These are phyloP conservation scores for Cladosporium oxysporum DNA, from an alignment of 2,329 filamentous ascomycete species.

Conservation along the genomic window DNA sequence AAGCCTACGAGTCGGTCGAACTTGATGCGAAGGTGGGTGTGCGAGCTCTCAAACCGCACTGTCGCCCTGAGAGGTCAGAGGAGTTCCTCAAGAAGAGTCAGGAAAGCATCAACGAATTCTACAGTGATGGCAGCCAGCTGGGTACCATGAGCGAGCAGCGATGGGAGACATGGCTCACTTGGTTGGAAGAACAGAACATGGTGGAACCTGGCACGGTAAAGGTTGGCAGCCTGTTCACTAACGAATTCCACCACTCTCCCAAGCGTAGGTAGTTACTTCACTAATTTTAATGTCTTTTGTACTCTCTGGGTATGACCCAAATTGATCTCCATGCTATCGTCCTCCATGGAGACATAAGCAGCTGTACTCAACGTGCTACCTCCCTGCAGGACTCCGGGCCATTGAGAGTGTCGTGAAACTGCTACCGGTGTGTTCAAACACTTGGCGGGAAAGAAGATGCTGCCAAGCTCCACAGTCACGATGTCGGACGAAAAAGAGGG, in stretches of 20 bases:
- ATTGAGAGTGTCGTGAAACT: no score
- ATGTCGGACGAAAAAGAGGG: background rate
- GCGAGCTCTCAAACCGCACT: constrained; percentile 18
- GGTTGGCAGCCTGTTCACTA: constrained; percentile 12
- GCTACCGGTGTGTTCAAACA: no score
- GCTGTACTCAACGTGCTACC: no score
- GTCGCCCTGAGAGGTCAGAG: constrained; percentile 26
- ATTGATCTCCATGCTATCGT: background rate
- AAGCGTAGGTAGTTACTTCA: background rate
- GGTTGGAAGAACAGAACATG: constrained; percentile 22
- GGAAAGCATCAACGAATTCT: constrained; percentile 33
- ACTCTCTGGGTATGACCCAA: background rate
- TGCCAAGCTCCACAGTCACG: background rate
- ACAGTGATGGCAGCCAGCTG: constrained; percentile 27
- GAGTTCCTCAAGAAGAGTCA: constrained; percentile 35
- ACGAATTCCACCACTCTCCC: constrained; percentile 6
- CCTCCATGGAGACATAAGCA: no score
- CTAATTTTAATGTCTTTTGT: background rate
- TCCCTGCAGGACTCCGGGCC: no score
- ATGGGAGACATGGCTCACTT: constrained; percentile 26
- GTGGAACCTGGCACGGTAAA: constrained; percentile 9
- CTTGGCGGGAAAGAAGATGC: background rate
- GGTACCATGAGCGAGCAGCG: constrained; percentile 25
- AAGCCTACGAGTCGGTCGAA: constrained; percentile 33
- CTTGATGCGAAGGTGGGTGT: constrained; percentile 20